phyloP scores from a whole-genome alignment of 169 alveolate species.

The Fabrea salina region DNA sequence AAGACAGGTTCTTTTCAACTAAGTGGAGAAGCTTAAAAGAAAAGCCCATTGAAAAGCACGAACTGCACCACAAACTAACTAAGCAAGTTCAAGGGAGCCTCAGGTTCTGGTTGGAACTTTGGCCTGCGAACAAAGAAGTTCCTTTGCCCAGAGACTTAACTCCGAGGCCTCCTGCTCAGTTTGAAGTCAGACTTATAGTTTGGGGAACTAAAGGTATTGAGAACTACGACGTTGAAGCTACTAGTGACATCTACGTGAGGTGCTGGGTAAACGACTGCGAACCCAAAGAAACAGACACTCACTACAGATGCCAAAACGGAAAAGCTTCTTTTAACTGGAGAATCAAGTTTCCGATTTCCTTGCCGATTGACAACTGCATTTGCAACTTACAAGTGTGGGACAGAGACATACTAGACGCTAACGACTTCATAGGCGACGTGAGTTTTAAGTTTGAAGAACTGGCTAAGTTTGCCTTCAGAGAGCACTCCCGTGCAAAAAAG shows the following conservation, averaged over 20 bases:
- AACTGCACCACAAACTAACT: constrained; percentile 54
- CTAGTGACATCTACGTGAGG: constrained; percentile 69
- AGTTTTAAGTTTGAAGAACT: constrained; percentile 37
- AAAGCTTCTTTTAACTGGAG: constrained; percentile 59
- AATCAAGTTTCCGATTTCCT: constrained; percentile 42
- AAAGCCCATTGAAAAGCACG: constrained; percentile 75
- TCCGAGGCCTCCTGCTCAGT: constrained; percentile 59
- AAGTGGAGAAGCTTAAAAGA: constrained; percentile 68
- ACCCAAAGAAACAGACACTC: constrained; percentile 76
- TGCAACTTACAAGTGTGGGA: constrained; percentile 51
- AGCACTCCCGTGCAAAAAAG: constrained; percentile 21
- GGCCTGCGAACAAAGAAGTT: constrained; percentile 35
- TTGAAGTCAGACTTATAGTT: constrained; percentile 66
- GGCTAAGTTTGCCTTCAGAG: constrained; percentile 38
- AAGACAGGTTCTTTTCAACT: constrained; percentile 74
- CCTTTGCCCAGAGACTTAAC: constrained; percentile 51
- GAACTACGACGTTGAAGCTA: constrained; percentile 71
- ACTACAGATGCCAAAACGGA: constrained; percentile 68
- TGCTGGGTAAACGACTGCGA: constrained; percentile 60
- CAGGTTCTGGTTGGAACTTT: constrained; percentile 69
- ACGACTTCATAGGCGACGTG: constrained; percentile 54
- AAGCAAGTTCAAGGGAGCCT: constrained; percentile 62
- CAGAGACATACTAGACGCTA: constrained; percentile 42
- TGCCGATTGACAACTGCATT: constrained; percentile 39
- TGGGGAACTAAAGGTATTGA: constrained; percentile 71